phyloP scores from a whole-genome alignment of 2,329 filamentous ascomycete genomes.

The Trichoderma polysporum region DNA sequence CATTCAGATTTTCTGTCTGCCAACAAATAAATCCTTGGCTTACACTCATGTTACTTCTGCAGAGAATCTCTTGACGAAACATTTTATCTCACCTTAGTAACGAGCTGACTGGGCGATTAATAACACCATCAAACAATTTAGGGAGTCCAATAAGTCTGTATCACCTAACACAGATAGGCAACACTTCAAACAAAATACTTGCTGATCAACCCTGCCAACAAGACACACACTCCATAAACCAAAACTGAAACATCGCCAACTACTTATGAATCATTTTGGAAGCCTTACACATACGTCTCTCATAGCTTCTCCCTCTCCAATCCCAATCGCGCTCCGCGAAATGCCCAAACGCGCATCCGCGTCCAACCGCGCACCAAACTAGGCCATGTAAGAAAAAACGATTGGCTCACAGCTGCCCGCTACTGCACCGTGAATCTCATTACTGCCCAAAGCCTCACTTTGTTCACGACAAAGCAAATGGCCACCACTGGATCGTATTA shows the following conservation, averaged over 20 bases:
- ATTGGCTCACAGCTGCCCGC: slow-evolving; percentile 6
- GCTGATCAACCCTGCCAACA: neutral
- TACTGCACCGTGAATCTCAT: slow-evolving; percentile 10
- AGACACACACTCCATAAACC: too few relatives aligned
- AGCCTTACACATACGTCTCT: neutral
- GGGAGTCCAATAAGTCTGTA: neutral
- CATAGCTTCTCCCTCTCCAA: neutral
- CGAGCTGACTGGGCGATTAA: neutral
- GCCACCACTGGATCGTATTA: slow-evolving; percentile 2
- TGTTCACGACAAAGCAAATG: neutral
- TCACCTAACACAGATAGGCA: neutral
- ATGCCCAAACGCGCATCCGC: slow-evolving; percentile 15
- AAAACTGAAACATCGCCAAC: neutral
- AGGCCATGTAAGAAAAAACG: neutral
- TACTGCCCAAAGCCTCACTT: slow-evolving; percentile 11
- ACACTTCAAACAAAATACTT: neutral
- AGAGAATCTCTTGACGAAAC: neutral
- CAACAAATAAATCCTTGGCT: neutral
- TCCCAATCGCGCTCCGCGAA: slow-evolving; percentile 7
- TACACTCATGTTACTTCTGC: neutral
- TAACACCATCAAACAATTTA: neutral
- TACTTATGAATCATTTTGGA: neutral
- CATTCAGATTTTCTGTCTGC: neutral
- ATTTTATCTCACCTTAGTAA: neutral
- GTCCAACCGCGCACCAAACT: slow-evolving; percentile 10